phyloP scores from a whole-genome alignment of 768 basidiomycete species.

The Lactarius hatsudake region DNA sequence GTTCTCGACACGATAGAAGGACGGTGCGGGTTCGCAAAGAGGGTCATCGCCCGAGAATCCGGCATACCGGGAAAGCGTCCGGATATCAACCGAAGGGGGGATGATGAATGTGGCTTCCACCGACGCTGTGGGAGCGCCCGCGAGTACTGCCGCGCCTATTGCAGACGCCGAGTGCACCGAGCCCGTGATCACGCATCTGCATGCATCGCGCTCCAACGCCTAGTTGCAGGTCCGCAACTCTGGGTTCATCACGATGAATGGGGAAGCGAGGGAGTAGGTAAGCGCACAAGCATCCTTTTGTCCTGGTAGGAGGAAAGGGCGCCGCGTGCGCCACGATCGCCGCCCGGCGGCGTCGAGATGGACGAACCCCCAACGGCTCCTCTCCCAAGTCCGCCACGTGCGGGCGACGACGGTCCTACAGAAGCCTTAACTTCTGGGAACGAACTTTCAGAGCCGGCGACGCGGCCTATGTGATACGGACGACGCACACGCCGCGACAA shows the following conservation, averaged over 20 bases:
- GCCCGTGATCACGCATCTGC: conserved; percentile 18
- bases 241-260: not conserved
- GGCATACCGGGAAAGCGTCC: conserved; percentile 18
- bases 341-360: conserved; percentile 12
- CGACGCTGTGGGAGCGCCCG: no score
- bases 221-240: not conserved
- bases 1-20: conserved; percentile 20
- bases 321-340: not conserved
- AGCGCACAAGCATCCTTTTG: conserved; percentile 11
- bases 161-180: not conserved
- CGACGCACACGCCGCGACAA: conserved; percentile 23
- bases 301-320: conserved; percentile 4
- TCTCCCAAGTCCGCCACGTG: conserved; percentile 1
- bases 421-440: conserved; percentile 19
- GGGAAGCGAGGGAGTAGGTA: not conserved
- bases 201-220: conserved; percentile 19
- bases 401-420: conserved; percentile 7
- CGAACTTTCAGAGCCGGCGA: conserved; percentile 4
- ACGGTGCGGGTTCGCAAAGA: conserved; percentile 6
- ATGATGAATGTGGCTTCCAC: conserved; percentile 12
- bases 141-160: not conserved
- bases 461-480: not conserved
- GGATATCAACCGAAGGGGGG: conserved; percentile 17
- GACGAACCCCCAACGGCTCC: not conserved
- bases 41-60: conserved; percentile 15